These are phyloP conservation scores for Talaromyces adpressus DNA, from an alignment of 495 filamentous ascomycete genomes.

Conservation along the genomic window DNA sequence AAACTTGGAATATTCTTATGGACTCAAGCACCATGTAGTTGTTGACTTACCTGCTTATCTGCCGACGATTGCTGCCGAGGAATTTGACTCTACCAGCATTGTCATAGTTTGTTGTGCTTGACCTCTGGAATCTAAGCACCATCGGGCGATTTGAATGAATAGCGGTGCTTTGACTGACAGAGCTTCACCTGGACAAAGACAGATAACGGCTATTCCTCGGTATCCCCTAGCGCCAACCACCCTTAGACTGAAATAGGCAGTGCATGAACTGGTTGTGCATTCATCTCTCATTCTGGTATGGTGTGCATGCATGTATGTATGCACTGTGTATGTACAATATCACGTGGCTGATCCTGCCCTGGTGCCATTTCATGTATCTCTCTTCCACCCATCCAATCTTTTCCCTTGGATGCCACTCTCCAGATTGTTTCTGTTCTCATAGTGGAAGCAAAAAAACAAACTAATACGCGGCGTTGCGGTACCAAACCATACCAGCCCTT, in stretches of 20 bases:
- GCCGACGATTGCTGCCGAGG: neutral
- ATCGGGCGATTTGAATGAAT: neutral
- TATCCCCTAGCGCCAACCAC: neutral
- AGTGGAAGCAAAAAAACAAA: neutral
- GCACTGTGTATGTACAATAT: neutral
- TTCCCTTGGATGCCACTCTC: neutral
- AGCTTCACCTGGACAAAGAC: neutral
- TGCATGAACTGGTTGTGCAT: neutral
- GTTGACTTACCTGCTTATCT: neutral
- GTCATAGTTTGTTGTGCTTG: neutral
- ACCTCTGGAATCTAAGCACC: neutral
- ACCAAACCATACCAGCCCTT: slow-evolving; percentile 7
- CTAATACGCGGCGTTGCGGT: neutral
- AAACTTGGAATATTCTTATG: neutral
- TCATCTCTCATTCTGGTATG: neutral
- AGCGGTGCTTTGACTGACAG: neutral
- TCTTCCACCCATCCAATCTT: neutral
- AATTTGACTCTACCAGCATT: neutral
- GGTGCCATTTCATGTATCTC: neutral
- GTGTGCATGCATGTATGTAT: neutral
- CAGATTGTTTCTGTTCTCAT: neutral
- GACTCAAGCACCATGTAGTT: neutral
- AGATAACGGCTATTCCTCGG: neutral
- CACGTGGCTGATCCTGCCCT: neutral
- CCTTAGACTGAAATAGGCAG: neutral